phyloP scores from a whole-genome alignment of 768 basidiomycete species.

The Rhizopogon rudus region DNA sequence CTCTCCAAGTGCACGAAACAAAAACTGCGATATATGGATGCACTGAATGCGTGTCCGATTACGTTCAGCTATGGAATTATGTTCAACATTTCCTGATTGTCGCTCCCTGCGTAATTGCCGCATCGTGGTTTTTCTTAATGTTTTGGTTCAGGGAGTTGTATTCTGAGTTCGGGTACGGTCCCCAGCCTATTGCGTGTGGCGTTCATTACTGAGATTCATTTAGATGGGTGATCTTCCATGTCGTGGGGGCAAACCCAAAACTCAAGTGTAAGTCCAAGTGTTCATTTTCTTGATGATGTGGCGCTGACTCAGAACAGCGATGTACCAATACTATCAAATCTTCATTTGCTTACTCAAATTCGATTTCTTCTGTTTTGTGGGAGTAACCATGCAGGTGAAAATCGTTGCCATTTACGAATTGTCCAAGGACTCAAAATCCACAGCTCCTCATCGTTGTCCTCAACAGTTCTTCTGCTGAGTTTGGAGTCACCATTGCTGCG shows the following conservation, averaged over 20 bases:
- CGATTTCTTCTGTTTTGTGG: slow-evolving; percentile 84
- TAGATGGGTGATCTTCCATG: slow-evolving; percentile 90
- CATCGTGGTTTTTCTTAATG: slow-evolving; percentile 60
- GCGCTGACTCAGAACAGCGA: slow-evolving; percentile 40
- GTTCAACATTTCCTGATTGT: slow-evolving; percentile 69
- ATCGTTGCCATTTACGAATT: neutral
- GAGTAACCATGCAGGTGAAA: slow-evolving; percentile 82
- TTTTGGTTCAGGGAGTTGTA: slow-evolving; percentile 71
- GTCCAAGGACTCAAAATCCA: neutral
- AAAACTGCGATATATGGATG: slow-evolving; percentile 46
- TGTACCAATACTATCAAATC: slow-evolving; percentile 88
- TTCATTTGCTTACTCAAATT: slow-evolving; percentile 86
- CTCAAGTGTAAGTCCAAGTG: slow-evolving; percentile 61
- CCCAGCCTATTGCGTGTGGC: neutral
- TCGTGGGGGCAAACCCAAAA: slow-evolving; percentile 79
- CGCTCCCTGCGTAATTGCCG: slow-evolving; percentile 63
- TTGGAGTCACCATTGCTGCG: slow-evolving; percentile 76
- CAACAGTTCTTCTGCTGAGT: slow-evolving; percentile 59
- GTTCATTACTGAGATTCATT: slow-evolving; percentile 3
- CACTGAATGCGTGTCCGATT: slow-evolving; percentile 38
- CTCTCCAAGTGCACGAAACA: slow-evolving; percentile 79
- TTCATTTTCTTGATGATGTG: neutral
- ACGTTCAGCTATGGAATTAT: slow-evolving; percentile 51
- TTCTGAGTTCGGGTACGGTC: slow-evolving; percentile 73
- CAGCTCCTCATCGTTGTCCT: slow-evolving; percentile 83